These are phyloP conservation scores for Clohesyomyces aquaticus DNA, from an alignment of 495 filamentous ascomycete genomes.

Conservation along the genomic window DNA sequence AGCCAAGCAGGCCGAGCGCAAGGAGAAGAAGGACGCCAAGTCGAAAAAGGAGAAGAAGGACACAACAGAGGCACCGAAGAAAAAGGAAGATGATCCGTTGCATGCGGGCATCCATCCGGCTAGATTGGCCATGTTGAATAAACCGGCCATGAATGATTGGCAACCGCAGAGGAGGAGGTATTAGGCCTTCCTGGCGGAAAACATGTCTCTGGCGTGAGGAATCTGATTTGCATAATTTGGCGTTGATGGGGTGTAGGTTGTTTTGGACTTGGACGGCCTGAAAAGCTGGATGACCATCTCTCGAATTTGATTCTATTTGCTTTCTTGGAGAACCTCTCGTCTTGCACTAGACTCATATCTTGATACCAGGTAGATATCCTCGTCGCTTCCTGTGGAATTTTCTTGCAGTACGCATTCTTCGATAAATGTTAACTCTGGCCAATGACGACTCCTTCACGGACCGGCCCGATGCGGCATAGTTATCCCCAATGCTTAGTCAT, in stretches of 20 bases:
- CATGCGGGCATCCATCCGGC: conserved; percentile 45
- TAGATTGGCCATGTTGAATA: conserved; percentile 39
- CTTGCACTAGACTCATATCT: background rate
- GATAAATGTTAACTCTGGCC: background rate
- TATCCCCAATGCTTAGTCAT: conserved; percentile 19
- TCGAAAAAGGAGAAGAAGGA: conserved; percentile 33
- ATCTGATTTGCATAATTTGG: no score
- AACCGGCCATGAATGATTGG: background rate
- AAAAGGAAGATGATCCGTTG: conserved; percentile 9
- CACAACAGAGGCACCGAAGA: conserved; percentile 2
- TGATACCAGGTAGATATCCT: background rate
- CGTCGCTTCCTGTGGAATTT: no score
- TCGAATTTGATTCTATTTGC: background rate
- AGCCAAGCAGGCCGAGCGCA: conserved; percentile 37
- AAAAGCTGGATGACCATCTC: background rate
- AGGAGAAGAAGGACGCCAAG: conserved; percentile 26
- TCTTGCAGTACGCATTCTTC: no score
- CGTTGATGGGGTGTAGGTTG: no score
- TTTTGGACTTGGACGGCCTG: no score
- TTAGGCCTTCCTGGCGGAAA: background rate
- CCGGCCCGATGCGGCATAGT: conserved; percentile 21
- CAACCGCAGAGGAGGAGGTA: conserved; percentile 7
- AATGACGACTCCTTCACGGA: background rate
- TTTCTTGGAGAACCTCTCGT: background rate
- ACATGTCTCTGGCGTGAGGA: no score